Evolutionary conservation across 345 rosid species (phyloP).

Genomic region (Bruguiera gymnorhiza): DNA sequence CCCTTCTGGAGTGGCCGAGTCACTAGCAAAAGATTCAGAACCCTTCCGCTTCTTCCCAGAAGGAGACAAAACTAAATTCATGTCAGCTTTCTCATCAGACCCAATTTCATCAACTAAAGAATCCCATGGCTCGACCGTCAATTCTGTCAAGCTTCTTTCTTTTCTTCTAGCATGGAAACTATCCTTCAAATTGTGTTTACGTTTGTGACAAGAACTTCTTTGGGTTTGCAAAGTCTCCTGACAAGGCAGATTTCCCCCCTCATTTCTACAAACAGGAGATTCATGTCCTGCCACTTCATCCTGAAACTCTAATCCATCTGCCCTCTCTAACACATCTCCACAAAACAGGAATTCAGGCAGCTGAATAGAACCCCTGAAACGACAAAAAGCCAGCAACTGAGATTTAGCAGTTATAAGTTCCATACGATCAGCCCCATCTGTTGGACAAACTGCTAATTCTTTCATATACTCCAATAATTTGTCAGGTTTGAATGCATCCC

Average conservation of each 20-base stretch:
- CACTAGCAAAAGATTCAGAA: slow-evolving; percentile 47
- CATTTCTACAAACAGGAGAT: slow-evolving; percentile 19
- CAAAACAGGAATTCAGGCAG: slow-evolving; percentile 47
- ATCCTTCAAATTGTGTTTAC: slow-evolving; percentile 72
- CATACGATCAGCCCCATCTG: slow-evolving; percentile 44
- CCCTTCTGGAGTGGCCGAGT: slow-evolving; percentile 38
- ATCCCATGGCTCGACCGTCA: slow-evolving; percentile 48
- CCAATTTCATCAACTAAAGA: slow-evolving; percentile 44
- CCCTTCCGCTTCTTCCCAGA: slow-evolving; percentile 56
- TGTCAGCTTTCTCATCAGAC: slow-evolving; percentile 36
- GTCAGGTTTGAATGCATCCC: slow-evolving; percentile 40
- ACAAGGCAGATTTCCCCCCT: slow-evolving; percentile 20
- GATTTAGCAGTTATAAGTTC: slow-evolving; percentile 56
- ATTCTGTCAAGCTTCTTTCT: slow-evolving; percentile 48
- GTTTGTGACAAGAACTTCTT: slow-evolving; percentile 40
- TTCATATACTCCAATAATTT: slow-evolving; percentile 47
- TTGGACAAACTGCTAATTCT: slow-evolving; percentile 50
- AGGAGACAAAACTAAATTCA: slow-evolving; percentile 34
- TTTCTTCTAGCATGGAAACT: slow-evolving; percentile 40
- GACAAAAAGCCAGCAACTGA: slow-evolving; percentile 52
- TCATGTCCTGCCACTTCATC: slow-evolving; percentile 17
- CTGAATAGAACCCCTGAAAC: slow-evolving; percentile 42
- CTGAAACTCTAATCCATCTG: slow-evolving; percentile 23
- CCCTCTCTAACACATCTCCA: slow-evolving; percentile 35
- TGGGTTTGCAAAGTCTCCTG: slow-evolving; percentile 23